These are phyloP conservation scores for Globisporangium nodosum DNA, from an alignment of 352 stramenopile genomes.

Conservation along the genomic window DNA sequence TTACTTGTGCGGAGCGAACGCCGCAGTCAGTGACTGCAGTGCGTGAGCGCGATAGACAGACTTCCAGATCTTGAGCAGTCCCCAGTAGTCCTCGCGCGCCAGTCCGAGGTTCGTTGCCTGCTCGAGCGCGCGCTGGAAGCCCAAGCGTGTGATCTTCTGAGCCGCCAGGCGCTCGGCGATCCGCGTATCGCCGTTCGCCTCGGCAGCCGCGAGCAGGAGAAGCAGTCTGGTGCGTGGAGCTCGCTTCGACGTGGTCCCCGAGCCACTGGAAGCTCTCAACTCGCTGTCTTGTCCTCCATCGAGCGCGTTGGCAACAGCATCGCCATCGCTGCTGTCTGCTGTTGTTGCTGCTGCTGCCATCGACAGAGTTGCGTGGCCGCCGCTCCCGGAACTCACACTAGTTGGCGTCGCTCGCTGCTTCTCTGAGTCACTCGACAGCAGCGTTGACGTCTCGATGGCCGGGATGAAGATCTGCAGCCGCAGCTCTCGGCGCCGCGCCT, in stretches of 20 bases:
- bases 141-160: slow-evolving; percentile 21
- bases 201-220: slow-evolving; percentile 34
- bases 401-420: slow-evolving; percentile 5
- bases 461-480: slow-evolving; percentile 42
- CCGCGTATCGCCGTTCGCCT: slow-evolving; percentile 41
- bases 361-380: not conserved
- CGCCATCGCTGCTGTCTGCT: slow-evolving; percentile 7
- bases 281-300: not conserved
- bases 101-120: slow-evolving; percentile 36
- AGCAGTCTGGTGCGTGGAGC: not conserved
- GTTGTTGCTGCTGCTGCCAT: not conserved
- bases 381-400: not conserved
- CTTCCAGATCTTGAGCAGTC: slow-evolving; percentile 52
- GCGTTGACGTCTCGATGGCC: not conserved
- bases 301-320: not conserved
- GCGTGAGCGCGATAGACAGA: slow-evolving; percentile 47
- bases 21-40: slow-evolving; percentile 23
- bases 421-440: not conserved
- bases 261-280: not conserved
- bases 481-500: slow-evolving; percentile 24
- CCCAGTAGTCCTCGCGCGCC: slow-evolving; percentile 25
- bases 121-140: slow-evolving; percentile 35
- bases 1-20: not conserved
- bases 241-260: no score
- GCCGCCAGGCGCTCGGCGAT: slow-evolving; percentile 36